Base-by-base conservation (phyloP, 495 filamentous ascomycete species). In the Staphylotrichum tortipilum region DNA sequence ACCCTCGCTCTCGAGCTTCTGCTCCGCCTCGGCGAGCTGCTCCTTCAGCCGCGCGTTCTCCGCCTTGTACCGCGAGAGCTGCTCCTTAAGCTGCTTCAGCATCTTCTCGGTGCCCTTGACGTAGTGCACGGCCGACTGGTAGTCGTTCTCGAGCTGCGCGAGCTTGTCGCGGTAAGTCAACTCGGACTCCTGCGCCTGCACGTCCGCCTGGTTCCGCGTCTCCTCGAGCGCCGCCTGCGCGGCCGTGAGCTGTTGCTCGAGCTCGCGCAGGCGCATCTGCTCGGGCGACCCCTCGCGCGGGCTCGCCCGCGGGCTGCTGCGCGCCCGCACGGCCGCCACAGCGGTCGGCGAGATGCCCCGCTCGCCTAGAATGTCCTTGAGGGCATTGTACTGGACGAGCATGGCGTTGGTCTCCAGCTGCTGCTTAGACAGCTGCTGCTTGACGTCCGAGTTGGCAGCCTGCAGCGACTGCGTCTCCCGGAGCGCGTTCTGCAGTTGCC, bases 121-220 rank as follows among this genome's bases (percentile, higher is more conserved):
- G 62, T 99, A 99, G 67, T 95, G 90, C n/a, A 97, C 90, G 11
- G 94, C 90, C n/a, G 94, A 95, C 63, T 94, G 89, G 62, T 99
- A 95, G 62, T 99, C 92, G 62, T 87, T 89, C 63, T 96, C 89
- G 19, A 99, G 80, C 61, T 94, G 87, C 46, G 85, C 80, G 46
- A 99, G 73, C 65, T 95, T 96, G 63, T 94, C 90, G 41, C 86
- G 82, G 70, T 91, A 97, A 39, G 84, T 79, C 52, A 79, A 76
- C 44, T 90, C 88, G 15, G 87, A 82, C 60, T 95, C 88, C 58
- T 92, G 82, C 49, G 88, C 82, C 28, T 88, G 86, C 41, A 76
- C 68, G 53, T 91, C 88, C 40, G 86, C 86, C 7, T 74, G 75
- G 29, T 78, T 66, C 64, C 85, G 91, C 42, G 87, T 79, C 50